These are phyloP conservation scores for Vitis hybrid DNA, from an alignment of 177 flowering plant genomes.

Conservation along the genomic window DNA sequence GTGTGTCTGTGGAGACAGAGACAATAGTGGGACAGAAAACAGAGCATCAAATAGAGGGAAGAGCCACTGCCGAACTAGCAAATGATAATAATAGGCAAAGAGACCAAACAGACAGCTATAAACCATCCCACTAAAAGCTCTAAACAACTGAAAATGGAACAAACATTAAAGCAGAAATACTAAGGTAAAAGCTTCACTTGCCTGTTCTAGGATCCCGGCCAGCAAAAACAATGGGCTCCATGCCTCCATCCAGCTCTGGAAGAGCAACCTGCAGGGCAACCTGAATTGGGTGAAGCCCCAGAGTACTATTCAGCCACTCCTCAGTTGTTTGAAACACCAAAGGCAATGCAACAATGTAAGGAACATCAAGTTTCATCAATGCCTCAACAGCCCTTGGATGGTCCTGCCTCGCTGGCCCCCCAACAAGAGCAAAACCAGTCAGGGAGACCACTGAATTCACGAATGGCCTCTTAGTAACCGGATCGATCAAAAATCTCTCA, in stretches of 20 bases:
- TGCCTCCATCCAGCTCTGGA: slow-evolving; percentile 99
- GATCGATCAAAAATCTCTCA: slow-evolving; percentile 76
- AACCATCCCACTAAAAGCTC: background rate
- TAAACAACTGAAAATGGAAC: background rate
- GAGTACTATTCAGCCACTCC: slow-evolving; percentile 93
- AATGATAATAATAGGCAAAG: background rate
- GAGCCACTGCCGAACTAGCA: background rate
- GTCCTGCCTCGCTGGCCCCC: slow-evolving; percentile 99
- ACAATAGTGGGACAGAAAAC: too few relatives aligned
- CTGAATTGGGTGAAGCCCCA: slow-evolving; percentile 98
- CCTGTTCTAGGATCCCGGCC: slow-evolving; percentile 97
- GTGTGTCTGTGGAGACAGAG: background rate
- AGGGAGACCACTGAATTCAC: slow-evolving; percentile 78
- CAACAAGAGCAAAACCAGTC: slow-evolving; percentile 96
- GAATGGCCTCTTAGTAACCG: slow-evolving; percentile 76
- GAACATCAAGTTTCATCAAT: slow-evolving; percentile 90
- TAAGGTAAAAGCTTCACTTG: slow-evolving; percentile 20
- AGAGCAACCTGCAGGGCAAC: slow-evolving; percentile 99
- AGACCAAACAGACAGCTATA: background rate
- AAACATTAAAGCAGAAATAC: background rate
- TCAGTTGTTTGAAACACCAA: slow-evolving; percentile 98
- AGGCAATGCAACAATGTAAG: slow-evolving; percentile 95
- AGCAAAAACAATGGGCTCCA: slow-evolving; percentile 98
- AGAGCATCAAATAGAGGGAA: too few relatives aligned
- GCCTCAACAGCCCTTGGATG: slow-evolving; percentile 96